Evolutionary conservation across 495 filamentous ascomycete genomes (phyloP).

Genomic region (Penicillium malachiteum): DNA sequence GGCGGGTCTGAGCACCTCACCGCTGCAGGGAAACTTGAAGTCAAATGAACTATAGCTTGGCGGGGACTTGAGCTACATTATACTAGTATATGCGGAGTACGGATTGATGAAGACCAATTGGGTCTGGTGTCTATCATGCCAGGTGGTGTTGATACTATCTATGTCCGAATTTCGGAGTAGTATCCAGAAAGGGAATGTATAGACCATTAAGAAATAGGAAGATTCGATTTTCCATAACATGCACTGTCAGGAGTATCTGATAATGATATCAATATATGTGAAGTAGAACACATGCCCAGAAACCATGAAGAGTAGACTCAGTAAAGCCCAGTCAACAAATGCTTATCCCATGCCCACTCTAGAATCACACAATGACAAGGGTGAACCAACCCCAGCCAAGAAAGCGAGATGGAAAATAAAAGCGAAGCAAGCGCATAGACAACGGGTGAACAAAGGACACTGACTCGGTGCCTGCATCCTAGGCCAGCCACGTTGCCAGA

Average conservation of each 20-base stretch:
- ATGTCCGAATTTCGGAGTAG: too few relatives aligned
- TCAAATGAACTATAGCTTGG: neutral
- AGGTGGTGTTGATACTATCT: too few relatives aligned
- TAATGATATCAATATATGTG: neutral
- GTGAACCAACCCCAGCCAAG: constrained; percentile 2
- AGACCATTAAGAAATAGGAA: neutral
- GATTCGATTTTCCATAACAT: neutral
- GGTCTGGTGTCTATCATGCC: too few relatives aligned
- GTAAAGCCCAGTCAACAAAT: neutral
- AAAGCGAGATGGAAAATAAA: constrained; percentile 5
- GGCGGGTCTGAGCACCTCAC: constrained; percentile 3
- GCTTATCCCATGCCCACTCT: neutral
- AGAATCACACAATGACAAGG: constrained; percentile 1
- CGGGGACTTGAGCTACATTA: neutral
- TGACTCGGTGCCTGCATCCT: constrained; percentile 21
- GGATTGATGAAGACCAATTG: too few relatives aligned
- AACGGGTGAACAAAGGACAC: neutral
- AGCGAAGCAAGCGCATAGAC: constrained; percentile 2
- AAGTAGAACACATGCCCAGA: neutral
- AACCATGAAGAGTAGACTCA: too few relatives aligned
- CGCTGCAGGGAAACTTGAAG: neutral
- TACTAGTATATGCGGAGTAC: too few relatives aligned
- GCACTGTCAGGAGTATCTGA: neutral
- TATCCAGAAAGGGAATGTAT: neutral
- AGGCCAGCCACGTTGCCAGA: constrained; percentile 20